Evolutionary conservation across 805 yeast genomes (phyloP).

Genomic region (Lipomyces starkeyi): DNA sequence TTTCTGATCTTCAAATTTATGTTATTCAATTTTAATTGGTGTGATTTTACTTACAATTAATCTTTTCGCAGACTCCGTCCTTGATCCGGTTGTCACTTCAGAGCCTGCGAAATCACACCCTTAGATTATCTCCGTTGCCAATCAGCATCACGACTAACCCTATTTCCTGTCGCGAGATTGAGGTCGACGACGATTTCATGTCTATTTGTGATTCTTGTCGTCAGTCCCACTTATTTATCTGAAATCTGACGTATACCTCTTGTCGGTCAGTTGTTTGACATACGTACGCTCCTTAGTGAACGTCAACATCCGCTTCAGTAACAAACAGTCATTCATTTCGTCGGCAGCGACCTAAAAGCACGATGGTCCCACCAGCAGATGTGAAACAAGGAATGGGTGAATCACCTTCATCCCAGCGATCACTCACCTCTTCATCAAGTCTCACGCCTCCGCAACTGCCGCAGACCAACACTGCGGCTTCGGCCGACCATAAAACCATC

Average conservation of each 20-base stretch:
- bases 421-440: constrained; percentile 10
- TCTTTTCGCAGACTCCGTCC: not conserved
- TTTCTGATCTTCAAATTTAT: not conserved
- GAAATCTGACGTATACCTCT: not conserved
- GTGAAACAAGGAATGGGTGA: not conserved
- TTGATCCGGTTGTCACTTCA: not conserved
- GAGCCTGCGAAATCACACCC: not conserved
- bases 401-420: constrained; percentile 10
- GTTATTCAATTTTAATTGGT: not conserved
- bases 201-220: constrained; percentile 10
- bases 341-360: not conserved
- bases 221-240: not conserved
- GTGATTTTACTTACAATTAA: not conserved
- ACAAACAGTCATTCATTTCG: not conserved
- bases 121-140: not conserved
- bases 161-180: not conserved
- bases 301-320: not conserved
- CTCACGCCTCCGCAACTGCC: constrained; percentile 33
- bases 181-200: constrained; percentile 2
- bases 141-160: not conserved
- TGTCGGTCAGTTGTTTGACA: not conserved
- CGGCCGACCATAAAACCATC: constrained; percentile 35
- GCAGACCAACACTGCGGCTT: constrained; percentile 25
- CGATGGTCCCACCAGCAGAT: constrained; percentile 5
- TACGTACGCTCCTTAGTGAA: not conserved